Base-by-base conservation (phyloP, 225 moss, liverwort and hornwort species). In the Bryum argenteum region DNA sequence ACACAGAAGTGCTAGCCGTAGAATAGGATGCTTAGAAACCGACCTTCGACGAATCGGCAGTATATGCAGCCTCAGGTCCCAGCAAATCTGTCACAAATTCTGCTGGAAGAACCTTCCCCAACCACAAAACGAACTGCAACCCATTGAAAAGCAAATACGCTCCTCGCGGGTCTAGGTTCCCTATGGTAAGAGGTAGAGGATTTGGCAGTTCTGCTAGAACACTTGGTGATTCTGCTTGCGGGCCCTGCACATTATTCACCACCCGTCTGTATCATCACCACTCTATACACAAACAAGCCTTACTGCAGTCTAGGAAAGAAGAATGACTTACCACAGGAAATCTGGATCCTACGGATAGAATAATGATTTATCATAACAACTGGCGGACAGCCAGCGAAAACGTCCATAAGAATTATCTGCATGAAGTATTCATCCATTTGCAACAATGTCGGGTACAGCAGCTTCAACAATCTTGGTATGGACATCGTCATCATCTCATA, bases 401-500 rank as follows among this genome's bases (percentile, higher is more conserved):
- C 26, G 44, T 23, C 58, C 16, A 21, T 47, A 33, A 38, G 33
- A 74, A 51, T 52, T 71, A 95, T 94, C 97, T 94, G 82, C 48
- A 82, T 82, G 11, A 97, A 74, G 70, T 76, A 94, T 66, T 91
- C 89, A 71, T 98, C 94, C 74, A 98, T 54, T 47, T 90, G 94
- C 79, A 87, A 75, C 37, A 98, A 54, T 28, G 94, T 85, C 13
- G 97, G 97, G 69, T 98, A 94, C 28, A 98, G 68, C 40, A 90
- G 64, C 74, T 61, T 77, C 19, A 80, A 58, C 26, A 84, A 54
- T 38, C 84, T 77, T 63, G 81, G 75, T 45, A 88, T 77, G 58
- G 97, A 87, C 89, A 98, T 98, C 17, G 87, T 84, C 91, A 94
- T 94, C 63, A 98, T 81, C 65, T 94, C 91, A 58, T 86, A 98